Base-by-base conservation (phyloP, 2,329 filamentous ascomycete species). In the Myriosclerotinia curreyana region DNA sequence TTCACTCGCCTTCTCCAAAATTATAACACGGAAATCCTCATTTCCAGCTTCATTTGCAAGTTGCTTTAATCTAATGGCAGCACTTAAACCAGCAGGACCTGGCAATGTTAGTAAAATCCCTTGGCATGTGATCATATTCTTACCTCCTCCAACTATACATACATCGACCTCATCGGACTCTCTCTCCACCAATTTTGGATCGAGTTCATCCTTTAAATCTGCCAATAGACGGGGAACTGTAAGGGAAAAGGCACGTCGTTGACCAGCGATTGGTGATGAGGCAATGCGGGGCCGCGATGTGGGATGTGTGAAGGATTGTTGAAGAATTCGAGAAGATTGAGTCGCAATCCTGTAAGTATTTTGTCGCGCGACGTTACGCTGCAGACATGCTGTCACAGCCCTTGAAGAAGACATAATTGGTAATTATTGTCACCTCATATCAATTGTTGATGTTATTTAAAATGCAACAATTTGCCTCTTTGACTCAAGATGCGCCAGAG, bases 161-260 rank as follows among this genome's bases (percentile, higher is more conserved):
- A 99, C 93, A 77, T 99, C 95, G 38, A 99, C 95, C 78, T 95
- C 81, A 73, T 99, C 95, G 62, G 86, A 90, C 76, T 98, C 95
- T 69, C 95, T 88, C 69, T 98, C 94, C 65, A 93, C 81, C 63
- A 77, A 78, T 31, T 79, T 77, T 11, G 88, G 88, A 74, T 92
- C 87, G 71, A 91, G 90, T 64, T 79, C 73, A 44, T 85, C 84
- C 64, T 85, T 79, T 34, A 76, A 74, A 65, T 79, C 77, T 60
- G 79, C 78, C 64, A 80, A 74, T 60, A 72, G 73, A 51, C 76
- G 75, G 58, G 71, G 73, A 49, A 75, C 64, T 55, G 79, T 78
- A 51, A 77, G 74, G 36, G 81, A 82, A 70, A 83, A 80, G 1
- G 75, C 68, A 61, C 79, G 76, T 67, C 71, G 67, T 50, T 70